A percentile compares a stretch with the other conserved stretches of the same genome.
These are phyloP conservation scores for Rugosomyces carneus DNA, from an alignment of 1,284 basidiomycete genomes.

Conservation along the genomic window DNA sequence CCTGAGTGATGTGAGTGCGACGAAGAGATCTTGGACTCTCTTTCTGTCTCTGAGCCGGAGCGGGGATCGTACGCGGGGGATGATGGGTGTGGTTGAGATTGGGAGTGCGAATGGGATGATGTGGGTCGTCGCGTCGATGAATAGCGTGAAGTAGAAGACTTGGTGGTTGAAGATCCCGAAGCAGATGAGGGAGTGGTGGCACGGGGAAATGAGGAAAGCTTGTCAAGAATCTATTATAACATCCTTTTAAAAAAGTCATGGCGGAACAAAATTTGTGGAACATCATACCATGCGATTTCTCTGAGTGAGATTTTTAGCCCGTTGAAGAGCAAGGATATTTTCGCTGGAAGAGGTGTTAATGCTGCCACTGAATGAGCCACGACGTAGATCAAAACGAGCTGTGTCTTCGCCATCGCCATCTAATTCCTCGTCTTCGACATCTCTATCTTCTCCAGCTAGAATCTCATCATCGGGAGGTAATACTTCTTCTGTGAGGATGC, in stretches of 20 bases:
- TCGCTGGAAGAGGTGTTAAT: slow-evolving; percentile 31
- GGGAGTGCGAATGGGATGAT: slow-evolving; percentile 17
- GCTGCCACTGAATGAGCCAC: slow-evolving; percentile 20
- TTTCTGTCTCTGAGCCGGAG: slow-evolving; percentile 74
- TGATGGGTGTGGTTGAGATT: slow-evolving; percentile 14
- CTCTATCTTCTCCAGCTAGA: background rate
- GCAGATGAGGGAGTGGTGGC: slow-evolving; percentile 5
- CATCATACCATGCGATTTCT: slow-evolving; percentile 58
- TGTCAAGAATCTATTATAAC: slow-evolving; percentile 53
- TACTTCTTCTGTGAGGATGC: slow-evolving; percentile 4
- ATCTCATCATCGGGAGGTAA: background rate
- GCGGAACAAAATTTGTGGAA: slow-evolving; percentile 13
- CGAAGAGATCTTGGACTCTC: slow-evolving; percentile 40
- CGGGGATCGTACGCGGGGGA: slow-evolving; percentile 28
- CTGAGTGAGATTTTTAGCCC: slow-evolving; percentile 62
- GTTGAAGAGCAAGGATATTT: slow-evolving; percentile 52
- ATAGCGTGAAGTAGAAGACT: slow-evolving; percentile 35
- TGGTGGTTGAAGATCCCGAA: slow-evolving; percentile 9
- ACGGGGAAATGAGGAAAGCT: slow-evolving; percentile 40
- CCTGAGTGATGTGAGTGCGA: slow-evolving; percentile 26
- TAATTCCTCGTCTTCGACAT: slow-evolving; percentile 21
- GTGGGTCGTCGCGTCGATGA: slow-evolving; percentile 13
- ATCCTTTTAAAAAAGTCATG: slow-evolving; percentile 10
- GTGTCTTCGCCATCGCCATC: slow-evolving; percentile 55
- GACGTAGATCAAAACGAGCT: slow-evolving; percentile 47